Percentiles rank a stretch among this genome's conserved stretches.
phyloP scores from a whole-genome alignment of 75 land plant genomes.

The Pinus albicaulis region DNA sequence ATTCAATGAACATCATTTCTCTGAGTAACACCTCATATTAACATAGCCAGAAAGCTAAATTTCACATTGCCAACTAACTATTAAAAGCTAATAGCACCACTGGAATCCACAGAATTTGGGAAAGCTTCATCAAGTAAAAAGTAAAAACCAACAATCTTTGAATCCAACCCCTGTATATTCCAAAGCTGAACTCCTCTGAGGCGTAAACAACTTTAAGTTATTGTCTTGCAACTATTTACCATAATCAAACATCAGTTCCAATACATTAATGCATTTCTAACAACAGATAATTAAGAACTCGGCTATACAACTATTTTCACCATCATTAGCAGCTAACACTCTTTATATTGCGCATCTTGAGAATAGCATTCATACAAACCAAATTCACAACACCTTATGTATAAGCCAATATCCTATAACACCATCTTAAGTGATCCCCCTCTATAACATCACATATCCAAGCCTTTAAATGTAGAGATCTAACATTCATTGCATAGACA shows the following conservation, averaged over 20 bases:
- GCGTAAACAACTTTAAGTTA: neutral
- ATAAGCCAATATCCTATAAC: neutral
- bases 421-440: neutral
- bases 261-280: neutral
- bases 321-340: neutral
- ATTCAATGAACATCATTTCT: neutral
- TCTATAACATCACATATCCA: neutral
- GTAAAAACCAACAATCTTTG: no score
- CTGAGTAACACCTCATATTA: neutral
- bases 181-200: no score
- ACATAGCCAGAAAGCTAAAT: neutral
- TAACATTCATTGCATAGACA: neutral
- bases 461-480: neutral
- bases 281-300: neutral
- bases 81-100: neutral
- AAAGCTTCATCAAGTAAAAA: no score
- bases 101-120: neutral
- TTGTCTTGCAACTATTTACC: neutral
- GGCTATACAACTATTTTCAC: neutral
- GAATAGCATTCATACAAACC: no score
- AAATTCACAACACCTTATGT: neutral
- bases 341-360: neutral
- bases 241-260: neutral
- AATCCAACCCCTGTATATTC: no score
- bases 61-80: neutral